phyloP scores from a whole-genome alignment of 768 basidiomycete genomes.

The Candolleomyces efflorescens region DNA sequence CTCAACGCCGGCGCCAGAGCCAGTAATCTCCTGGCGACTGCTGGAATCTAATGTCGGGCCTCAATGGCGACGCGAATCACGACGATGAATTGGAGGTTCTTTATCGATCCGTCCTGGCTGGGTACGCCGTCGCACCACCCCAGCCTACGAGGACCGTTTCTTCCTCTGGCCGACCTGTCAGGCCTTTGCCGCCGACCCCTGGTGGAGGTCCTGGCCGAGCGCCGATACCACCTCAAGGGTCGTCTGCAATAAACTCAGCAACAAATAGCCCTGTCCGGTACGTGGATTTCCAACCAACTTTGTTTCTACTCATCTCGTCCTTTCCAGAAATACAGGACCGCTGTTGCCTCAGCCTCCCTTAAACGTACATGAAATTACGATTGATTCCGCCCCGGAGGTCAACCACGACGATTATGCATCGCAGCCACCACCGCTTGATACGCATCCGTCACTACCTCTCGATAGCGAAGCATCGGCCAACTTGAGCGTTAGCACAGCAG shows the following conservation, averaged over 20 bases:
- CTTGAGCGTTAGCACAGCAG: background rate
- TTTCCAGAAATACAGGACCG: no score
- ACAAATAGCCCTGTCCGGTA: background rate
- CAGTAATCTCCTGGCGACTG: background rate
- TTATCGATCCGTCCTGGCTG: slow-evolving; percentile 4
- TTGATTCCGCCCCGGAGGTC: background rate
- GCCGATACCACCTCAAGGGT: background rate
- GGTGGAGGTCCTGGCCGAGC: background rate
- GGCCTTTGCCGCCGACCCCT: slow-evolving; percentile 9
- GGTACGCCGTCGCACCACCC: background rate
- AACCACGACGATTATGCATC: background rate
- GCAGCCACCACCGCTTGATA: slow-evolving; percentile 6
- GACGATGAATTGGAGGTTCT: slow-evolving; percentile 8
- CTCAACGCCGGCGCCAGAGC: background rate
- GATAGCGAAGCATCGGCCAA: slow-evolving; percentile 1
- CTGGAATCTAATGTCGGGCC: background rate
- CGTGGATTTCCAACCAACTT: background rate
- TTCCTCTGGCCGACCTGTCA: background rate
- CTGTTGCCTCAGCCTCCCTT: no score
- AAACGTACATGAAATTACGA: no score
- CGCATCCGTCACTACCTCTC: background rate
- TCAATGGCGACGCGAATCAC: background rate
- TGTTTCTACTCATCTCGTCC: no score
- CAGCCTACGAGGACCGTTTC: background rate
- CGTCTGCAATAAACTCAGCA: background rate